Percentiles rank a stretch among this genome's conserved stretches.
Conservation (phyloP, 2,329 filamentous ascomycete genomes). For the Paramyrothecium roridum region DNA sequence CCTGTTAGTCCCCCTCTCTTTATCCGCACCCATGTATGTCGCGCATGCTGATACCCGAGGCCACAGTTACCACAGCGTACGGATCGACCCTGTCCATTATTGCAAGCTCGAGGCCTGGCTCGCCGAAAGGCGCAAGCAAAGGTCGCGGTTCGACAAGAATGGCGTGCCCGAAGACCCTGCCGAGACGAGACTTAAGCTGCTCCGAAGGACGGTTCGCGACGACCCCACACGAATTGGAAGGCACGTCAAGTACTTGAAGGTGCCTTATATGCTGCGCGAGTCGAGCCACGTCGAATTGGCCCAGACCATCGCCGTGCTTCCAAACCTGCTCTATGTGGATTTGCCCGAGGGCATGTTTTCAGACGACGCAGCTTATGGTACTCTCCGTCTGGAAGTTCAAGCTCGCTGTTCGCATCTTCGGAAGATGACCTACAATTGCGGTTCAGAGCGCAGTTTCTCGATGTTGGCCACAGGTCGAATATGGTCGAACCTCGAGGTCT, state of each 20-base stretch:
- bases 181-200: slow-evolving; percentile 69
- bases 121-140: slow-evolving; percentile 73
- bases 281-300: slow-evolving; percentile 81
- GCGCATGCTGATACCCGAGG: not conserved
- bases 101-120: slow-evolving; percentile 83
- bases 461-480: slow-evolving; percentile 60
- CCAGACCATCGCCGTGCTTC: slow-evolving; percentile 78
- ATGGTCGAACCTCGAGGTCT: slow-evolving; percentile 69
- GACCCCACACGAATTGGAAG: slow-evolving; percentile 66
- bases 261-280: slow-evolving; percentile 93
- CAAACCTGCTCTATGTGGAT: slow-evolving; percentile 85
- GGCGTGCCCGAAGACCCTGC: slow-evolving; percentile 79
- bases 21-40: not conserved
- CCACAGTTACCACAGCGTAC: slow-evolving; percentile 77
- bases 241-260: slow-evolving; percentile 76
- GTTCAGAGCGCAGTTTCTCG: slow-evolving; percentile 75
- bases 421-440: slow-evolving; percentile 82
- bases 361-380: slow-evolving; percentile 72
- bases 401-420: slow-evolving; percentile 77
- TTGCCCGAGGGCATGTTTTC: slow-evolving; percentile 83
- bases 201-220: slow-evolving; percentile 79
- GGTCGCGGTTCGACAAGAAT: slow-evolving; percentile 71
- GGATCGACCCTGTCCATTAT: slow-evolving; percentile 93
- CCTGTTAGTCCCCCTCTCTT: slow-evolving; percentile 51
- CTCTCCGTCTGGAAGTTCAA: slow-evolving; percentile 80